phyloP scores from a whole-genome alignment of 208 protist species.

The Wallacemonas rigidus region DNA sequence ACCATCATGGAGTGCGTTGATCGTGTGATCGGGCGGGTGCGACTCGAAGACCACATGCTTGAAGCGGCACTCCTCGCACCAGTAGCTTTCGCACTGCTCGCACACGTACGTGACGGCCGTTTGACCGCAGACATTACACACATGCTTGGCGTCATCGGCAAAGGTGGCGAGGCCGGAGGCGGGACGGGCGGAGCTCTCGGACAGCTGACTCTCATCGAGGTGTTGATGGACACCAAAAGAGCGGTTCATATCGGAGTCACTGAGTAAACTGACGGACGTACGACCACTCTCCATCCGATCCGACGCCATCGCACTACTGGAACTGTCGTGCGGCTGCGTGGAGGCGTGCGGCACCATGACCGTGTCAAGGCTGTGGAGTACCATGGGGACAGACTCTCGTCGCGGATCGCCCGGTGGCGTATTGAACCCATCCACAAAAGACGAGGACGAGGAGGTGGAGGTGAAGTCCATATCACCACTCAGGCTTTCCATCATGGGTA shows the following conservation, averaged over 20 bases:
- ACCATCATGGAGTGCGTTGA: slow-evolving; percentile 47
- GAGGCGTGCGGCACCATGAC: not conserved
- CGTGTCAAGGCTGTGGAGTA: not conserved
- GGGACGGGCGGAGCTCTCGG: not conserved
- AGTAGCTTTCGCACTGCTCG: slow-evolving; percentile 55
- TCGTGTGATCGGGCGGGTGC: slow-evolving; percentile 48
- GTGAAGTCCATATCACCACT: not conserved
- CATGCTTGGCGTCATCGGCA: slow-evolving; percentile 33
- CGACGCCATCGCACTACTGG: too few relatives aligned
- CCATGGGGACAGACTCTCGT: too few relatives aligned
- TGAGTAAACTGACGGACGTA: slow-evolving; percentile 7
- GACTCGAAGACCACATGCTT: slow-evolving; percentile 21
- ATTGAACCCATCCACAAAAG: not conserved
- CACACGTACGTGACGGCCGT: slow-evolving; percentile 47
- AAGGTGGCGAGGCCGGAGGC: slow-evolving; percentile 37
- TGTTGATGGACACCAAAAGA: not conserved
- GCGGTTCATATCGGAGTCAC: slow-evolving; percentile 4
- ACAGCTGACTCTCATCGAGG: not conserved
- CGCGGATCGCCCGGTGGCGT: too few relatives aligned
- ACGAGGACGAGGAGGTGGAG: slow-evolving; percentile 5
- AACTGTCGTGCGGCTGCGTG: too few relatives aligned
- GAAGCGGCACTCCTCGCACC: slow-evolving; percentile 63
- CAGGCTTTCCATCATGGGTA: slow-evolving; percentile 2
- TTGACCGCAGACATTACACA: slow-evolving; percentile 52
- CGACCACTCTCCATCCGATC: not conserved